Conservation (phyloP, 768 basidiomycete genomes). For the Phaeolepiota aurea region DNA sequence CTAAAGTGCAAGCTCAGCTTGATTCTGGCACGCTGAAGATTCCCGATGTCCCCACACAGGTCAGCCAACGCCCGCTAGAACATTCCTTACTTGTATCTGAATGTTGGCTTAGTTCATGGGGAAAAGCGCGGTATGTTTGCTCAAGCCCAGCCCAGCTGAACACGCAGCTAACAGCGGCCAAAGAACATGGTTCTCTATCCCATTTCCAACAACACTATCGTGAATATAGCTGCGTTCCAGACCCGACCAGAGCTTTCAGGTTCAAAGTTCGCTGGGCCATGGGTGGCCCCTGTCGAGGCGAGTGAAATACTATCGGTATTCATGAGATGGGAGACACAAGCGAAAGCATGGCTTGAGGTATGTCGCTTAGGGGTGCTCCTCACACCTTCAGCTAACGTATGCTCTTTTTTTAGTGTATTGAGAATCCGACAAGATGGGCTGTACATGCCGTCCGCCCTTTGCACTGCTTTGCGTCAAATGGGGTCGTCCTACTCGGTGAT, state of each 20-base stretch:
- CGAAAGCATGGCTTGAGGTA: slow-evolving; percentile 9
- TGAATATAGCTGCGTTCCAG: slow-evolving; percentile 38
- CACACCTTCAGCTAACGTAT: neutral
- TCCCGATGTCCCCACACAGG: neutral
- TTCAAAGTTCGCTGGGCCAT: slow-evolving; percentile 9
- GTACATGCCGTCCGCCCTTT: slow-evolving; percentile 12
- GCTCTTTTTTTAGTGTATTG: slow-evolving; percentile 12
- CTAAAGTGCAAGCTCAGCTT: neutral
- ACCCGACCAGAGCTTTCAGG: slow-evolving; percentile 8
- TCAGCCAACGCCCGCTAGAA: no score
- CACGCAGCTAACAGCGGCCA: no score
- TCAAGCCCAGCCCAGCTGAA: no score
- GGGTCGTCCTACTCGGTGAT: slow-evolving; percentile 16
- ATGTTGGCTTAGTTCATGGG: neutral
- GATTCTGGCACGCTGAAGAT: slow-evolving; percentile 10
- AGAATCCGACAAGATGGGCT: slow-evolving; percentile 13
- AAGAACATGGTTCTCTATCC: slow-evolving; percentile 42
- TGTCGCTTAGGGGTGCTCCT: neutral
- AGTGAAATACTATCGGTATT: slow-evolving; percentile 8
- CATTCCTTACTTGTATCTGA: no score
- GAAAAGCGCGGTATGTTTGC: neutral
- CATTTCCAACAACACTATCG: slow-evolving; percentile 34
- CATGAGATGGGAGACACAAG: slow-evolving; percentile 9
- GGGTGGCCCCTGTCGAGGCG: slow-evolving; percentile 7
- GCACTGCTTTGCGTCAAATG: slow-evolving; percentile 9